Evolutionary conservation across 106 monocot genomes (phyloP).

Genomic region (Dactylorhiza incarnata): DNA sequence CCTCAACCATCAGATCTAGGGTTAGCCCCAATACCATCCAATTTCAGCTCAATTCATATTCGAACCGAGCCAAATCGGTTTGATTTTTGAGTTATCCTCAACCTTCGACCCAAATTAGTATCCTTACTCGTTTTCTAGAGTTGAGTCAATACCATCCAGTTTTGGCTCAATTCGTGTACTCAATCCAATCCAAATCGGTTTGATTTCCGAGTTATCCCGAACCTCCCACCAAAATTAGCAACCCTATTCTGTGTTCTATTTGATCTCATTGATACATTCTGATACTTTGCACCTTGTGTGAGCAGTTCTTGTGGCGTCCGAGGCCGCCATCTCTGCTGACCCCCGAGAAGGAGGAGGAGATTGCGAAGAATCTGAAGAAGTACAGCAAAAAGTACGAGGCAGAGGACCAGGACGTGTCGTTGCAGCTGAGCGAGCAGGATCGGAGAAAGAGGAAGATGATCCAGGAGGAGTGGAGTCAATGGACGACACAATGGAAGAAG

Average conservation of each 20-base stretch:
- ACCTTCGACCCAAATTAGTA: too few species aligned
- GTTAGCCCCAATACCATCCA: too few species aligned
- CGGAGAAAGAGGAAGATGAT: constrained; percentile 73
- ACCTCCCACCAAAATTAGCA: too few species aligned
- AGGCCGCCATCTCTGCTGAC: constrained; percentile 71
- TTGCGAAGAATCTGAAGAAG: constrained; percentile 72
- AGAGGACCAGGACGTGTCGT: constrained; percentile 84
- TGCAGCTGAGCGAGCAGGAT: constrained; percentile 78
- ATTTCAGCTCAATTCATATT: too few species aligned
- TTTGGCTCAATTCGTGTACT: too few species aligned
- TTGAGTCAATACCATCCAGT: too few species aligned
- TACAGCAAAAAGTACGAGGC: constrained; percentile 95
- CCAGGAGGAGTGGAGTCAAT: constrained; percentile 71
- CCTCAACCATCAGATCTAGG: too few species aligned
- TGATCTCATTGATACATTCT: not conserved
- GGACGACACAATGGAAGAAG: constrained; percentile 74
- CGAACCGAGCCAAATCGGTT: too few species aligned
- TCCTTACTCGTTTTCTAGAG: too few species aligned
- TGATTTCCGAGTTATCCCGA: too few species aligned
- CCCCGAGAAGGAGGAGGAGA: constrained; percentile 76
- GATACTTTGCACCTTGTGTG: not conserved
- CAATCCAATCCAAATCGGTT: too few species aligned
- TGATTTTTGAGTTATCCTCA: too few species aligned
- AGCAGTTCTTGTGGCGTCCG: constrained; percentile 86
- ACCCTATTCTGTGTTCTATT: not conserved